phyloP scores from a whole-genome alignment of 805 yeast species.

The Isabelozyma rhagii region DNA sequence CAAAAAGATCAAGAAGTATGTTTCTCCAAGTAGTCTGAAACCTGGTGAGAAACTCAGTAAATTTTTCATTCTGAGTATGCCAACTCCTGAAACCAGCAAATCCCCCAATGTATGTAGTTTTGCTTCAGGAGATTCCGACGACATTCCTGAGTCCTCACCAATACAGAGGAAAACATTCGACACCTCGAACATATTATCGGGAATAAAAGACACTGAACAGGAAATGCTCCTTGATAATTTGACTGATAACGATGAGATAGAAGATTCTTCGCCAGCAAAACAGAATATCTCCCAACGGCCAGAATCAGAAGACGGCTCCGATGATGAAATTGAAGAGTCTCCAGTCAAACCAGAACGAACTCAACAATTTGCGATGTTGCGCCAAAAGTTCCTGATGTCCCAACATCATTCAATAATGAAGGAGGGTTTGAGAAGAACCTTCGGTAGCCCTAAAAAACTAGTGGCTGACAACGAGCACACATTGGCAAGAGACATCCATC shows the following conservation, averaged over 20 bases:
- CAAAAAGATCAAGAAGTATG: conserved; percentile 11
- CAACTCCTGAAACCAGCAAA: neutral
- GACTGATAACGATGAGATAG: conserved; percentile 13
- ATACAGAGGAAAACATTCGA: neutral
- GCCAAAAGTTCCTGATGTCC: conserved; percentile 8
- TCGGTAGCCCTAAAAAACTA: too few relatives aligned
- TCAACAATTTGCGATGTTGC: conserved; percentile 1
- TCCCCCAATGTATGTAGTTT: conserved; percentile 1
- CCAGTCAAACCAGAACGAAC: conserved; percentile 16
- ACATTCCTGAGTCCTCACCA: conserved; percentile 24
- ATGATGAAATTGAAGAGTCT: conserved; percentile 40
- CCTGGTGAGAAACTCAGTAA: conserved; percentile 8
- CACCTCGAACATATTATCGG: conserved; percentile 8
- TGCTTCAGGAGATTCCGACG: conserved; percentile 27
- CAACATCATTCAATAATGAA: neutral
- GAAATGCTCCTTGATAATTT: conserved; percentile 3
- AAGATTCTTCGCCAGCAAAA: conserved; percentile 1
- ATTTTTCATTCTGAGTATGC: conserved; percentile 5
- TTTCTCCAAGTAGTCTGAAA: neutral
- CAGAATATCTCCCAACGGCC: neutral
- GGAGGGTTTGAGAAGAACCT: neutral
- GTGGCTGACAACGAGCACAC: neutral
- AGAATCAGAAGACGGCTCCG: conserved; percentile 22
- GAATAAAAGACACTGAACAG: conserved; percentile 5
- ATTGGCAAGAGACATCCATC: neutral